A percentile compares a stretch with the other conserved stretches of the same genome.
Conservation (phyloP, 1,284 basidiomycete species). For the Fomes fomentarius region DNA sequence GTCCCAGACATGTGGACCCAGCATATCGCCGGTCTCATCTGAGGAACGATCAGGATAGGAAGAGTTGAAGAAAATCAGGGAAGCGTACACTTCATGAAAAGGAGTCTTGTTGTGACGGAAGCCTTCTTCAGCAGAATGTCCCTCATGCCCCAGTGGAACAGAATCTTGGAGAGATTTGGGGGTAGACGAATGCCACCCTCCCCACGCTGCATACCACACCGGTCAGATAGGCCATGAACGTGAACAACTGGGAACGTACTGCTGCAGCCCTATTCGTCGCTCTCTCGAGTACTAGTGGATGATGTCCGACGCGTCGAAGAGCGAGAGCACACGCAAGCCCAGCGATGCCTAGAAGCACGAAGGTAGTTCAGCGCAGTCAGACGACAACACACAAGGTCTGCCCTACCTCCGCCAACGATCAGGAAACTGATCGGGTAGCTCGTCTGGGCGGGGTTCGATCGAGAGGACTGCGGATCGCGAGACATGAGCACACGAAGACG, state of each 20-base stretch:
- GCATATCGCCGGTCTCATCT: constrained; percentile 43
- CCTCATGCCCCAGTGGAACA: constrained; percentile 58
- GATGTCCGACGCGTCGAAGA: constrained; percentile 56
- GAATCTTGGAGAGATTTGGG: constrained; percentile 59
- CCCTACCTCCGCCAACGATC: constrained; percentile 51
- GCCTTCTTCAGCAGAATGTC: constrained; percentile 40
- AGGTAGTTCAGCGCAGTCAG: neutral
- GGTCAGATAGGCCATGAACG: neutral
- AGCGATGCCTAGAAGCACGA: constrained; percentile 33
- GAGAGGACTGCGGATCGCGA: constrained; percentile 9
- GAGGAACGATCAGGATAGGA: neutral
- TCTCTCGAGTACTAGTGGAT: constrained; percentile 55
- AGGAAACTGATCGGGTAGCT: constrained; percentile 47
- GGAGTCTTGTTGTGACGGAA: constrained; percentile 40
- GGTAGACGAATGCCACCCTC: constrained; percentile 50
- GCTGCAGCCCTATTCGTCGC: constrained; percentile 35
- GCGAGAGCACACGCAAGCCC: constrained; percentile 59
- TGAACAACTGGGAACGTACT: constrained; percentile 31
- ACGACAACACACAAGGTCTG: neutral
- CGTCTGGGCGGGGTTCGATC: constrained; percentile 25
- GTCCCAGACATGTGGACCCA: constrained; percentile 57
- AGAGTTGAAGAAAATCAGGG: neutral
- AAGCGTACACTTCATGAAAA: constrained; percentile 42
- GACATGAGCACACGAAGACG: neutral
- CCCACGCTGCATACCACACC: constrained; percentile 9